Percentiles rank a stretch among this genome's conserved stretches.
Conservation (phyloP, 352 stramenopile genomes). For the Globisporangium takayamanum region DNA sequence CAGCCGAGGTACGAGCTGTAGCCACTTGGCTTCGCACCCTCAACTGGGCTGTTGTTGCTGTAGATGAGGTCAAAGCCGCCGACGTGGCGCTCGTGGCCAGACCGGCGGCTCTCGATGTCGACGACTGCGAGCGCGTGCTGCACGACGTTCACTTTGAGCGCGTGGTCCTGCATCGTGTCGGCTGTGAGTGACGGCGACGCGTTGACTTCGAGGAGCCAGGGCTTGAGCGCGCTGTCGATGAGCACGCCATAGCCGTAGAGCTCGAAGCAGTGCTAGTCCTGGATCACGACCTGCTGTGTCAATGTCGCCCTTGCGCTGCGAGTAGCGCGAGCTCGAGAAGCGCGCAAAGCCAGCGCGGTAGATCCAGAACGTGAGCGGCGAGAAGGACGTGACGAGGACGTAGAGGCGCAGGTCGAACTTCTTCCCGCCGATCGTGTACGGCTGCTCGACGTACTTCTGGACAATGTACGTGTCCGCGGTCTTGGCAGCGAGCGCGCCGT, state of each 20-base stretch:
- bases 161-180: constrained; percentile 78
- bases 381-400: constrained; percentile 81
- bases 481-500: constrained; percentile 30
- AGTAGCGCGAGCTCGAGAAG: constrained; percentile 79
- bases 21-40: constrained; percentile 31
- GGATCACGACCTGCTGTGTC: constrained; percentile 86
- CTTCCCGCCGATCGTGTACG: constrained; percentile 83
- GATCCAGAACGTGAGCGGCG: constrained; percentile 81
- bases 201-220: constrained; percentile 90
- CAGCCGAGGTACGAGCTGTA: constrained; percentile 63
- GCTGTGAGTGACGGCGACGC: constrained; percentile 85
- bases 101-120: constrained; percentile 59
- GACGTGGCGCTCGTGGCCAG: constrained; percentile 39
- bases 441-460: constrained; percentile 68
- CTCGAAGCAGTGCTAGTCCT: constrained; percentile 85
- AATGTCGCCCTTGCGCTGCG: constrained; percentile 74
- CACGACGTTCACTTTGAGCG: constrained; percentile 86
- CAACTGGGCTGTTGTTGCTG: constrained; percentile 31
- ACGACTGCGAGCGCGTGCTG: constrained; percentile 86
- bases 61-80: constrained; percentile 74
- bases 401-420: constrained; percentile 92
- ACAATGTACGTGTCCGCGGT: constrained; percentile 56
- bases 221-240: constrained; percentile 67
- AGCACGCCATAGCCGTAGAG: constrained; percentile 89
- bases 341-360: constrained; percentile 83